Percentiles rank a stretch among this genome's conserved stretches.
phyloP scores from a whole-genome alignment of 441 rosid genomes.

The Aleurites moluccanus region DNA sequence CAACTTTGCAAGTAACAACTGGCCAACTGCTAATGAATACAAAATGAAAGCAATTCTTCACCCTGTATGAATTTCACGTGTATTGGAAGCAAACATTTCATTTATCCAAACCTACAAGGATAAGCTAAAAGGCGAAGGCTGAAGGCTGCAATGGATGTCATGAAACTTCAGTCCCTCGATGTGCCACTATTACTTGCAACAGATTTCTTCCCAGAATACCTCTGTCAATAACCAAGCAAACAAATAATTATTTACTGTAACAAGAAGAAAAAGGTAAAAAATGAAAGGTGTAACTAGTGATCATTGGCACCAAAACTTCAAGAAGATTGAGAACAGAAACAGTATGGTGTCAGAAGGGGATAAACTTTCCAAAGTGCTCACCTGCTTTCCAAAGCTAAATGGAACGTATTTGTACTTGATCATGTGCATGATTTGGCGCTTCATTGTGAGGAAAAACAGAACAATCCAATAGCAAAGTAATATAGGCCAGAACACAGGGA shows the following conservation, averaged over 20 bases:
- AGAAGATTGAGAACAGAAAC: neutral
- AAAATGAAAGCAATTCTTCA: conserved; percentile 14
- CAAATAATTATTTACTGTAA: neutral
- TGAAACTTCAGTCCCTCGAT: conserved; percentile 31
- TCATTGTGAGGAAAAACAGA: conserved; percentile 70
- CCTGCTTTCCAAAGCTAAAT: conserved; percentile 72
- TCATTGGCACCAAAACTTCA: neutral
- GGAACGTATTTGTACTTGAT: conserved; percentile 66
- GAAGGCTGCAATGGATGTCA: no score
- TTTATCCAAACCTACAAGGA: no score
- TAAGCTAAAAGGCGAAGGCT: no score
- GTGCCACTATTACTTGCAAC: conserved; percentile 31
- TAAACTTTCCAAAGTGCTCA: conserved; percentile 26
- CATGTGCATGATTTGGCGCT: conserved; percentile 73
- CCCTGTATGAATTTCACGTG: neutral
- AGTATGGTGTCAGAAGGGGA: conserved; percentile 8
- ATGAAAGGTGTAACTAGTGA: neutral
- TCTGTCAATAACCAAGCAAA: conserved; percentile 28
- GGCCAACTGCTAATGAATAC: neutral
- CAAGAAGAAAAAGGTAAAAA: neutral
- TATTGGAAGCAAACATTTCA: neutral
- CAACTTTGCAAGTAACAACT: neutral
- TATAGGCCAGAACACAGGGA: conserved; percentile 77
- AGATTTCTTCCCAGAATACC: conserved; percentile 37
- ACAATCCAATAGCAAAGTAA: conserved; percentile 60